phyloP scores from a whole-genome alignment of 768 basidiomycete genomes.

The Boletus speciosus region DNA sequence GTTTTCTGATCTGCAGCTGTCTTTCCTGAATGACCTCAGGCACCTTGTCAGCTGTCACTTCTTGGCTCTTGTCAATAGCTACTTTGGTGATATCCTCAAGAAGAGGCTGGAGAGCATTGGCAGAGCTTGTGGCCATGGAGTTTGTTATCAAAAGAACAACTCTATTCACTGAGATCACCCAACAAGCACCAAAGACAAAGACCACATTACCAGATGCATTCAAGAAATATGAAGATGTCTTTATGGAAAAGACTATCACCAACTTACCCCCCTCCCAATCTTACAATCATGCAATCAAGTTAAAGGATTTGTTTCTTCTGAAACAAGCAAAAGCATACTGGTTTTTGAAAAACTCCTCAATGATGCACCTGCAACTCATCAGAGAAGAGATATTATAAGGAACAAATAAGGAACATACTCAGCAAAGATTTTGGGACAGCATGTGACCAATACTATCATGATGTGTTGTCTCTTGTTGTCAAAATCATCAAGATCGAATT shows the following conservation, averaged over 20 bases:
- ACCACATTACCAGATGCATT: no score
- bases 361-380: conserved; percentile 54
- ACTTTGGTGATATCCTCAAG: conserved; percentile 59
- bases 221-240: no score
- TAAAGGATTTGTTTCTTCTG: no score
- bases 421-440: conserved; percentile 72
- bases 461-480: conserved; percentile 71
- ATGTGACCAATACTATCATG: conserved; percentile 75
- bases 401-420: conserved; percentile 53
- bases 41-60: conserved; percentile 49
- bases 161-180: no score
- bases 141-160: no score
- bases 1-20: conserved; percentile 58
- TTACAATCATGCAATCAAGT: no score
- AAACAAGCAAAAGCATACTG: conserved; percentile 48
- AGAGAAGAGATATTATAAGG: neutral
- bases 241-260: no score
- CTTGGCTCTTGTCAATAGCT: conserved; percentile 60
- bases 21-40: conserved; percentile 72
- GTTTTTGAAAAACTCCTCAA: conserved; percentile 92
- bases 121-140: conserved; percentile 32
- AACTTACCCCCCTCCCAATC: no score
- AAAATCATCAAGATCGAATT: conserved; percentile 81
- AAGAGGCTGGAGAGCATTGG: conserved; percentile 48
- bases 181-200: no score